These are phyloP conservation scores for Candolleomyces eurysporus DNA, from an alignment of 768 basidiomycete genomes.

Conservation along the genomic window DNA sequence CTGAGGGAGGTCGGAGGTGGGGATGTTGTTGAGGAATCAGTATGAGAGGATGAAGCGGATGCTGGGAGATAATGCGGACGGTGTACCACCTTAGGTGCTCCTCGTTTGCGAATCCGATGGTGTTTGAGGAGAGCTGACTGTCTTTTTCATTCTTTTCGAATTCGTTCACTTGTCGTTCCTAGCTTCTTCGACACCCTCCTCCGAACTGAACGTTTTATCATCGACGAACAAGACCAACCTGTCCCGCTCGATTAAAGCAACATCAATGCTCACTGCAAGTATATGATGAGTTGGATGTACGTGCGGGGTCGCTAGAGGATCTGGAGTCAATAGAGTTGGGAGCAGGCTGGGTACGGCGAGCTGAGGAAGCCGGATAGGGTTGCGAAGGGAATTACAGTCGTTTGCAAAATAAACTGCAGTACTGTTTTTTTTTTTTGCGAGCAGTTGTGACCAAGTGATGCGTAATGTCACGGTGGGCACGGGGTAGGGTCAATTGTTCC, in stretches of 20 bases:
- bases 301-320: constrained; percentile 77
- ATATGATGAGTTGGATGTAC: constrained; percentile 90
- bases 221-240: constrained; percentile 77
- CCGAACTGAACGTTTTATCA: constrained; percentile 6
- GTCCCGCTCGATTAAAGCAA: constrained; percentile 86
- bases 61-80: constrained; percentile 59
- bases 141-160: neutral
- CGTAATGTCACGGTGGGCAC: no score
- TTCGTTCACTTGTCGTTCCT: constrained; percentile 4
- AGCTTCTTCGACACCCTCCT: constrained; percentile 8
- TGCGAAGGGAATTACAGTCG: constrained; percentile 69
- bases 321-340: constrained; percentile 76
- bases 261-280: constrained; percentile 85
- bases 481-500: no score
- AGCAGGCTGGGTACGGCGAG: constrained; percentile 65
- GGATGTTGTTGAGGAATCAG: constrained; percentile 58
- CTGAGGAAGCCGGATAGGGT: constrained; percentile 68
- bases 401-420: no score
- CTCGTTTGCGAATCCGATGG: neutral
- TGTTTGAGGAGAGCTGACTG: neutral
- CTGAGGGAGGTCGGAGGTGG: constrained; percentile 43
- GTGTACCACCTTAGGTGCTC: constrained; percentile 35
- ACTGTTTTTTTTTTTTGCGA: no score
- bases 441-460: no score
- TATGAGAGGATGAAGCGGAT: constrained; percentile 78